Evolutionary conservation across 2,329 filamentous ascomycete species (phyloP).

Genomic region (Dothideomycetes sp.): DNA sequence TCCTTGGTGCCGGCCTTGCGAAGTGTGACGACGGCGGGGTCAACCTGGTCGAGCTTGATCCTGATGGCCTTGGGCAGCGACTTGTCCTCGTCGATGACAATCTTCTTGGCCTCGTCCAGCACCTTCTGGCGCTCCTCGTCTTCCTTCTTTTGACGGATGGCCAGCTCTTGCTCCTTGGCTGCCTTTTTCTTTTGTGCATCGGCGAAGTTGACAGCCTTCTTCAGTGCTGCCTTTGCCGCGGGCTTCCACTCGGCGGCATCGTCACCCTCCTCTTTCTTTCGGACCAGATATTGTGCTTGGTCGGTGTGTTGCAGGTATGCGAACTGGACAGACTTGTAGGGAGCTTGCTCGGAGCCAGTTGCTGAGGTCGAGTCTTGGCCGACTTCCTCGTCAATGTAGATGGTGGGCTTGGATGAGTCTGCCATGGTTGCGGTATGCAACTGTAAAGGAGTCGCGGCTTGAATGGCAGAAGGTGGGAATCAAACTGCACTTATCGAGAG

Average conservation of each 20-base stretch:
- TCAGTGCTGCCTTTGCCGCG: slow-evolving; percentile 70
- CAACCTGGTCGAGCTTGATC: slow-evolving; percentile 65
- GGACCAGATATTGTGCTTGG: slow-evolving; percentile 52
- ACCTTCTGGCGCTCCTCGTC: slow-evolving; percentile 58
- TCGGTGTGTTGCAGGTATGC: slow-evolving; percentile 64
- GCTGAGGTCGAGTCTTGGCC: slow-evolving; percentile 52
- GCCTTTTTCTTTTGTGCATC: slow-evolving; percentile 77
- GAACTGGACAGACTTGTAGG: slow-evolving; percentile 71
- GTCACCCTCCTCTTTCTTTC: slow-evolving; percentile 56
- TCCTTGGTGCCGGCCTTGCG: slow-evolving; percentile 35
- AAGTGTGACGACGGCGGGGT: slow-evolving; percentile 46
- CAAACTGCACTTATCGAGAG: too few species aligned
- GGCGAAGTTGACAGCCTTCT: slow-evolving; percentile 68
- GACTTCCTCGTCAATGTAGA: slow-evolving; percentile 73
- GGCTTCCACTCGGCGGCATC: slow-evolving; percentile 65
- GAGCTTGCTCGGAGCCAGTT: slow-evolving; percentile 43
- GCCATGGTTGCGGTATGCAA: slow-evolving; percentile 14
- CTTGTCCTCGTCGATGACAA: slow-evolving; percentile 57
- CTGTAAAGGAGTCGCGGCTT: neutral
- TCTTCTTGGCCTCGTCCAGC: slow-evolving; percentile 73
- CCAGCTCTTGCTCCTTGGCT: slow-evolving; percentile 62
- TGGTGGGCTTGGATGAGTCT: slow-evolving; percentile 25
- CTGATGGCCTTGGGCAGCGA: slow-evolving; percentile 62
- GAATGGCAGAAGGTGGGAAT: neutral
- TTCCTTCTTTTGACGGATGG: slow-evolving; percentile 61